A percentile compares a stretch with the other conserved stretches of the same genome.
phyloP scores from a whole-genome alignment of 2,329 filamentous ascomycete species.

The Teratosphaeria gauchensis region DNA sequence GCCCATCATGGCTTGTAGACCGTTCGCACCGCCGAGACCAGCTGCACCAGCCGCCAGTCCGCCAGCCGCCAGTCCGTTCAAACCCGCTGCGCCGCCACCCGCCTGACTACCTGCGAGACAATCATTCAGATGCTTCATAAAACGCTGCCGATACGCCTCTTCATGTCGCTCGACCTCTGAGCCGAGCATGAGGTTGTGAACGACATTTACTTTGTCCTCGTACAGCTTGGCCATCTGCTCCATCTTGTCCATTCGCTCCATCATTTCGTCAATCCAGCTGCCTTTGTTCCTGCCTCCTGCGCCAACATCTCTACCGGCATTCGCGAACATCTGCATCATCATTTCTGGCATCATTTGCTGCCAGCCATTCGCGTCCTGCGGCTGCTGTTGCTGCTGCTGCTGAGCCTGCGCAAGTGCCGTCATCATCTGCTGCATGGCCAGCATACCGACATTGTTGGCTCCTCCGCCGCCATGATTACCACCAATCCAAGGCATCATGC shows the following conservation, averaged over 20 bases:
- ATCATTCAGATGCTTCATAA: neutral
- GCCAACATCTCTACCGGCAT: neutral
- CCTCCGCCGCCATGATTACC: neutral
- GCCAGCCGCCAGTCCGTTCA: too few relatives aligned
- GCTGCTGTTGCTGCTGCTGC: neutral
- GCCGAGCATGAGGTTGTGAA: neutral
- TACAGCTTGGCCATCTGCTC: constrained; percentile 1
- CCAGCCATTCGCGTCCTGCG: neutral
- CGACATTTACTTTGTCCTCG: neutral
- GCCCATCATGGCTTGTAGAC: neutral
- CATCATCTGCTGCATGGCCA: neutral
- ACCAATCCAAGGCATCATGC: neutral
- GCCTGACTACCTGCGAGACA: too few relatives aligned
- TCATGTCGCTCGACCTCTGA: neutral
- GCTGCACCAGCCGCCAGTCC: too few relatives aligned
- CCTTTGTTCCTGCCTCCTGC: neutral
- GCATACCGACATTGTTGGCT: neutral
- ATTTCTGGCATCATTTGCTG: neutral
- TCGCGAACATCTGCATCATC: constrained; percentile 1
- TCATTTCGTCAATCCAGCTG: neutral
- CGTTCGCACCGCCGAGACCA: too few relatives aligned
- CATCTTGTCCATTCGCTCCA: neutral
- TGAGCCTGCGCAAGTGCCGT: neutral
- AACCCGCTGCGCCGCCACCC: too few relatives aligned
- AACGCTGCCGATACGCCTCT: neutral